Evolutionary conservation across 2,329 filamentous ascomycete genomes (phyloP).

Genomic region (Pseudopyricularia cyperi): DNA sequence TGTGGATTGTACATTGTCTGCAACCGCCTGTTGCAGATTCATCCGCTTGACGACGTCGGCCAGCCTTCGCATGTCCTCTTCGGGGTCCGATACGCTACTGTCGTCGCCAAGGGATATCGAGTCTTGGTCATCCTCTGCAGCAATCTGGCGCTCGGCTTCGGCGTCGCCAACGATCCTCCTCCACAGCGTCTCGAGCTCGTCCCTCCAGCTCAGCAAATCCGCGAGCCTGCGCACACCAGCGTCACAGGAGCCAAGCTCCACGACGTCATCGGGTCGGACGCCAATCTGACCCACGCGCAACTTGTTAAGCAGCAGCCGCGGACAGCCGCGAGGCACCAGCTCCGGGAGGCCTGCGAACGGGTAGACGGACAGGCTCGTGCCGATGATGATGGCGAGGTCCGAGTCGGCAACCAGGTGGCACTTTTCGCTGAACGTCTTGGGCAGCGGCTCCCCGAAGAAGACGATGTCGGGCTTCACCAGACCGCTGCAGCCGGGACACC

Average conservation of each 20-base stretch:
- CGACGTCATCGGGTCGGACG: conserved; percentile 66
- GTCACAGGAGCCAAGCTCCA: conserved; percentile 75
- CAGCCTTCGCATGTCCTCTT: not conserved
- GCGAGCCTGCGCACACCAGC: conserved; percentile 67
- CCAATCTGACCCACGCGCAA: conserved; percentile 74
- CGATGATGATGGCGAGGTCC: conserved; percentile 74
- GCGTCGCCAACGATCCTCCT: conserved; percentile 49
- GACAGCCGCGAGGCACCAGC: conserved; percentile 45
- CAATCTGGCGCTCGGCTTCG: conserved; percentile 37
- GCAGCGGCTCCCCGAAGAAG: conserved; percentile 88
- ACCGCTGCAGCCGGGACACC: conserved; percentile 57
- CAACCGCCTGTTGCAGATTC: not conserved
- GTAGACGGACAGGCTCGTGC: conserved; percentile 76
- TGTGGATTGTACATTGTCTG: not conserved
- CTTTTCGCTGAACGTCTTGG: conserved; percentile 60
- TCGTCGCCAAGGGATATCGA: not conserved
- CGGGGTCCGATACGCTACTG: not conserved
- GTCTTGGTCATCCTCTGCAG: conserved; percentile 16
- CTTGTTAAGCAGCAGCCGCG: conserved; percentile 77
- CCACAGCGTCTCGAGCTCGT: conserved; percentile 73
- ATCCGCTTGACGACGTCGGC: not conserved
- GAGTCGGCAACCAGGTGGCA: conserved; percentile 42
- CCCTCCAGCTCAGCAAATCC: conserved; percentile 67
- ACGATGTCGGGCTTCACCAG: conserved; percentile 98
- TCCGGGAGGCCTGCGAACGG: conserved; percentile 73